Percentiles rank a stretch among this genome's conserved stretches.
Conservation (phyloP, 352 stramenopile genomes). For the Hyaloperonospora arabidopsidis region DNA sequence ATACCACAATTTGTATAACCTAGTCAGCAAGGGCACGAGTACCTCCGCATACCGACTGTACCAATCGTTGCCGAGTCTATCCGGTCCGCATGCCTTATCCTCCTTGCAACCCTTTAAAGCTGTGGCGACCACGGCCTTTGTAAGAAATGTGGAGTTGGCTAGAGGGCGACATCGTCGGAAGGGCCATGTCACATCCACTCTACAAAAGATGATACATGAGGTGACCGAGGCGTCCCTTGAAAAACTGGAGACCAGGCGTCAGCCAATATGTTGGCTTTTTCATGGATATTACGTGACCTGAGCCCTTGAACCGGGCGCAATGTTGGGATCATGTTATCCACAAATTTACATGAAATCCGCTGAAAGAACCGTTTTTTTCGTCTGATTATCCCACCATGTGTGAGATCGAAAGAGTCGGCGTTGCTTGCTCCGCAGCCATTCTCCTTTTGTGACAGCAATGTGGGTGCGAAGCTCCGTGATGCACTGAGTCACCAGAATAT, state of each 20-base stretch:
- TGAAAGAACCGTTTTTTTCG: not conserved
- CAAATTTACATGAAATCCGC: not conserved
- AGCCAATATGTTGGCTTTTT: not conserved
- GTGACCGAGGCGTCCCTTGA: no score
- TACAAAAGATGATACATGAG: no score
- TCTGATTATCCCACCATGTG: not conserved
- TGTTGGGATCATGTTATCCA: constrained; percentile 7
- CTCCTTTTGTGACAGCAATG: not conserved
- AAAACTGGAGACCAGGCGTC: not conserved
- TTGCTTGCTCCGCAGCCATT: not conserved
- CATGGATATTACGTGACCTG: not conserved
- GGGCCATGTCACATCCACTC: no score
- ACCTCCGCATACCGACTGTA: not conserved
- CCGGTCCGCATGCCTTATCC: constrained; percentile 1
- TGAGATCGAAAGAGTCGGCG: not conserved
- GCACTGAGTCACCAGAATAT: not conserved
- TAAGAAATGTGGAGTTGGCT: no score
- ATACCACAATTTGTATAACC: constrained; percentile 2
- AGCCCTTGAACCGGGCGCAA: constrained; percentile 3
- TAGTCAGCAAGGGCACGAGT: constrained; percentile 1
- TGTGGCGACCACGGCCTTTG: not conserved
- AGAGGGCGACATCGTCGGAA: no score
- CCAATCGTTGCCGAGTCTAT: not conserved
- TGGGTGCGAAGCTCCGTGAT: not conserved
- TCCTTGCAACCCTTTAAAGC: not conserved